phyloP scores from a whole-genome alignment of 768 basidiomycete genomes.

The Infundibulicybe gibba region DNA sequence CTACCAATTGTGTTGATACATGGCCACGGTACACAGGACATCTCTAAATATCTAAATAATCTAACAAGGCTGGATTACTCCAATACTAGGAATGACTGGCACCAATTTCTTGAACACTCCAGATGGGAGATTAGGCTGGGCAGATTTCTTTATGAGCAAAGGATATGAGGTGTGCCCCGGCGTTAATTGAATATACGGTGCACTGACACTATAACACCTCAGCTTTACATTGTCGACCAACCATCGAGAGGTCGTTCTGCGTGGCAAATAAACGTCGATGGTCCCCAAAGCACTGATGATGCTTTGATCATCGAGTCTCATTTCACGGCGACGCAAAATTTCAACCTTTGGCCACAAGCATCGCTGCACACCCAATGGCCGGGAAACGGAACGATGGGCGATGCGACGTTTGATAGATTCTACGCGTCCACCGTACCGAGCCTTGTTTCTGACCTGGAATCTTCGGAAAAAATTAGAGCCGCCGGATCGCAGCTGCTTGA shows the following conservation, averaged over 20 bases:
- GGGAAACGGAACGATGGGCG: conserved; percentile 44
- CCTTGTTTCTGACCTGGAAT: conserved; percentile 29
- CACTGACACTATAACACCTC: conserved; percentile 1
- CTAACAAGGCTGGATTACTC: too few species aligned
- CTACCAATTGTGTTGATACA: conserved; percentile 46
- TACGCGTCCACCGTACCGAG: conserved; percentile 39
- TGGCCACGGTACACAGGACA: conserved; percentile 30
- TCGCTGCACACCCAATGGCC: conserved; percentile 49
- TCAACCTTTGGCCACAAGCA: conserved; percentile 43
- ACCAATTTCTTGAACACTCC: conserved; percentile 51
- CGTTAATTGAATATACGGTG: background rate
- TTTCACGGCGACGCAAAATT: conserved; percentile 37
- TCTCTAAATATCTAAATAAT: background rate
- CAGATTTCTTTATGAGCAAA: conserved; percentile 47
- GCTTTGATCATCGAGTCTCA: conserved; percentile 31
- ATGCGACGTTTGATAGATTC: conserved; percentile 40
- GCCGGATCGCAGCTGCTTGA: conserved; percentile 43
- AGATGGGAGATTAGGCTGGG: conserved; percentile 52
- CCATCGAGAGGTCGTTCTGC: conserved; percentile 42
- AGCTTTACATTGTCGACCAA: conserved; percentile 43
- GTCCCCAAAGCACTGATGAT: conserved; percentile 24
- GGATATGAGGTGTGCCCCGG: conserved; percentile 42
- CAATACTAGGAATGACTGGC: conserved; percentile 41
- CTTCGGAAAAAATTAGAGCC: conserved; percentile 32
- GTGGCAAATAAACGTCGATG: conserved; percentile 36